Evolutionary conservation across 163 green algal genomes (phyloP).

Genomic region (Chlorella variabilis): DNA sequence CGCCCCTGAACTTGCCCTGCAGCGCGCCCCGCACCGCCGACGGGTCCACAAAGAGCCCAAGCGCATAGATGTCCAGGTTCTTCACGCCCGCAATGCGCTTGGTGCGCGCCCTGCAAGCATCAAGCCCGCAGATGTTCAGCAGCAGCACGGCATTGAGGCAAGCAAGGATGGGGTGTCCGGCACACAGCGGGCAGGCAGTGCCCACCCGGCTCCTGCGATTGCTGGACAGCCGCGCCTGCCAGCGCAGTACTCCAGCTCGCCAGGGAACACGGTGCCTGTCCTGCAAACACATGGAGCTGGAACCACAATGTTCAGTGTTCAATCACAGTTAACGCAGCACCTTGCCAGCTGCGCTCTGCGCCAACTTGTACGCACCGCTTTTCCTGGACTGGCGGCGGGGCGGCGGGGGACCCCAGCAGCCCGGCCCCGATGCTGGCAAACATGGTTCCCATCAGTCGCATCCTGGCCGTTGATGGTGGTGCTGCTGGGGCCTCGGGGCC

Average conservation of each 20-base stretch:
- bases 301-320: no score
- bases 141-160: no score
- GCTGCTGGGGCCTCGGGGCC: no score
- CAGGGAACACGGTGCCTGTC: slow-evolving; percentile 27
- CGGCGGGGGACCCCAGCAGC: background rate
- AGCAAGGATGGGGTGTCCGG: no score
- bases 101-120: background rate
- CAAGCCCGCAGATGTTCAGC: background rate
- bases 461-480: no score
- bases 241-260: slow-evolving; percentile 33
- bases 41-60: slow-evolving; percentile 70
- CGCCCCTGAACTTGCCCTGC: slow-evolving; percentile 39
- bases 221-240: slow-evolving; percentile 19
- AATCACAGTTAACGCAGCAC: background rate
- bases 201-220: slow-evolving; percentile 33
- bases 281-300: slow-evolving; percentile 11
- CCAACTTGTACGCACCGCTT: no score
- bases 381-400: background rate
- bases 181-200: no score
- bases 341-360: no score
- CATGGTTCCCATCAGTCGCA: background rate
- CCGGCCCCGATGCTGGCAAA: slow-evolving; percentile 11
- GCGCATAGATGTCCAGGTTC: slow-evolving; percentile 67
- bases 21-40: slow-evolving; percentile 49
- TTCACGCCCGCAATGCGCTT: slow-evolving; percentile 64